Evolutionary conservation across 768 basidiomycete genomes (phyloP).

Genomic region (Boletus vermiculosoides): DNA sequence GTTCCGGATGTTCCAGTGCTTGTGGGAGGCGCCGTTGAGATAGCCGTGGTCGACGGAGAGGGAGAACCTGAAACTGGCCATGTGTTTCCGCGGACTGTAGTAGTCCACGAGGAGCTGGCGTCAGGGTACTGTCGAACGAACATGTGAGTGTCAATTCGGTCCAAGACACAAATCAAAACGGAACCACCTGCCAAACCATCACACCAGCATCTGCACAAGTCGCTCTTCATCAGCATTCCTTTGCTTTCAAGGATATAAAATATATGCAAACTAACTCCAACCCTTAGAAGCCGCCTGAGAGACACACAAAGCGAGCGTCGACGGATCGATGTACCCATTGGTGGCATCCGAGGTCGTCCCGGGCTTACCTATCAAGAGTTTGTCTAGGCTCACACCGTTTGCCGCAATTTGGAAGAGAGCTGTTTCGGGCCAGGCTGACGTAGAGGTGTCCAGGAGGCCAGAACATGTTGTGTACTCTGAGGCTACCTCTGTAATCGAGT

Average conservation of each 20-base stretch:
- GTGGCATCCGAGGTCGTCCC: conserved; percentile 48
- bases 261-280: conserved; percentile 53
- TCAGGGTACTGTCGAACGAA: conserved; percentile 36
- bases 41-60: too few relatives aligned
- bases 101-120: conserved; percentile 39
- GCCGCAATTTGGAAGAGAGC: conserved; percentile 49
- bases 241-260: neutral
- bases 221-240: neutral
- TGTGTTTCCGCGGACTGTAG: conserved; percentile 34
- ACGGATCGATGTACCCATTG: conserved; percentile 56
- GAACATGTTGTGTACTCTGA: conserved; percentile 40
- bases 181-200: conserved; percentile 40
- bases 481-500: conserved; percentile 31
- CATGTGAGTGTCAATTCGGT: neutral
- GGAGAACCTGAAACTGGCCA: conserved; percentile 32
- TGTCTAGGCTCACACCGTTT: conserved; percentile 55
- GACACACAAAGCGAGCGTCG: conserved; percentile 60
- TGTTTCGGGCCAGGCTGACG: conserved; percentile 41
- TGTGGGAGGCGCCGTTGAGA: too few relatives aligned
- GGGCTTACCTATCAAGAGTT: conserved; percentile 78
- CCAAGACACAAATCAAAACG: neutral
- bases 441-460: conserved; percentile 39
- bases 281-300: conserved; percentile 56
- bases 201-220: conserved; percentile 34
- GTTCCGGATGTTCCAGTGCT: too few relatives aligned